Conservation (phyloP, 805 yeast genomes). For the Kregervanrija fluxuum region DNA sequence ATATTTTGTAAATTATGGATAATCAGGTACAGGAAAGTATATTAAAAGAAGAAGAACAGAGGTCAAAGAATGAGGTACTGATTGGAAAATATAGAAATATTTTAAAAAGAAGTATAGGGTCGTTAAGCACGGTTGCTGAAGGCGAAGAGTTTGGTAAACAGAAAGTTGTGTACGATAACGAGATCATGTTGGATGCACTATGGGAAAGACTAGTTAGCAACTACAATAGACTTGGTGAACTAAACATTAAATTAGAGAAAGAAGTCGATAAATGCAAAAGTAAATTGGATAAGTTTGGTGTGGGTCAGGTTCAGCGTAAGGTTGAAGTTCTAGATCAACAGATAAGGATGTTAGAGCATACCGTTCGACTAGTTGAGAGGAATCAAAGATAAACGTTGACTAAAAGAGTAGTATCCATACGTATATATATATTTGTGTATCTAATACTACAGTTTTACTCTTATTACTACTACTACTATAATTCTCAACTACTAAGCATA, state of each 20-base stretch:
- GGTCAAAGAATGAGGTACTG: conserved; percentile 1
- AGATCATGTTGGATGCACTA: conserved; percentile 20
- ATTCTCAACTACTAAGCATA: no score
- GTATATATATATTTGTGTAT: neutral
- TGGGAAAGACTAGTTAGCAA: conserved; percentile 12
- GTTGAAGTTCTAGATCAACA: conserved; percentile 70
- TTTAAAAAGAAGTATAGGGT: conserved; percentile 2
- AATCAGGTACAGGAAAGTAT: conserved; percentile 3
- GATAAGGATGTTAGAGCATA: conserved; percentile 59
- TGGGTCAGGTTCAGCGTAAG: conserved; percentile 35
- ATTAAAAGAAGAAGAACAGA: conserved; percentile 4
- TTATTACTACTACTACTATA: no score
- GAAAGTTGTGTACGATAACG: conserved; percentile 21
- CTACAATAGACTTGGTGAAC: conserved; percentile 10
- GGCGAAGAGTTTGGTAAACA: conserved; percentile 3
- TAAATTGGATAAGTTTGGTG: conserved; percentile 7
- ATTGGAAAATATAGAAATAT: conserved; percentile 4
- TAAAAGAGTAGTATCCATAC: neutral
- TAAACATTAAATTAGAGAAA: conserved; percentile 4
- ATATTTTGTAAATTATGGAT: conserved; percentile 2
- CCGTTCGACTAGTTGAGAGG: conserved; percentile 33
- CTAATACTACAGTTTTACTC: neutral
- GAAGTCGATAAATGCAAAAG: conserved; percentile 6
- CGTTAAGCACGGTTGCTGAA: conserved; percentile 1
- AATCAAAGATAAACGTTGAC: conserved; percentile 5